These are phyloP conservation scores for Verticillium longisporum DNA, from an alignment of 2,329 filamentous ascomycete species.

Conservation along the genomic window DNA sequence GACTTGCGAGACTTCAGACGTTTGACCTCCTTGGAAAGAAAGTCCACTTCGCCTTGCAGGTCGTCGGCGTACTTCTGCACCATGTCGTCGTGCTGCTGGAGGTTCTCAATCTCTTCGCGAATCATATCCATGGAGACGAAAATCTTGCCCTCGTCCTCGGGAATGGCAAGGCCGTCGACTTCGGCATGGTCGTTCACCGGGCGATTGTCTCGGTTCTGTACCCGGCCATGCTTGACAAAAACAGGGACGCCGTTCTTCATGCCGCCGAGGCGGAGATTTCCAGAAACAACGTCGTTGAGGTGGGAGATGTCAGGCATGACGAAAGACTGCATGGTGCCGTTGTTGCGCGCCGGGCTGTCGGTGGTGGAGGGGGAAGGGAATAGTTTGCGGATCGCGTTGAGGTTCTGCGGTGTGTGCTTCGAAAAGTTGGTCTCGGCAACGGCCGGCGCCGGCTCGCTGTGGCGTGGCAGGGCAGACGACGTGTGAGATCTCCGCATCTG, in stretches of 20 bases:
- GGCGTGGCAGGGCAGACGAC: slow-evolving; percentile 10
- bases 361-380: slow-evolving; percentile 25
- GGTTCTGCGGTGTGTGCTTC: slow-evolving; percentile 9
- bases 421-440: not conserved
- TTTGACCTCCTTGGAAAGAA: slow-evolving; percentile 41
- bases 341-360: slow-evolving; percentile 24
- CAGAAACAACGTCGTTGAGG: slow-evolving; percentile 51
- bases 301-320: slow-evolving; percentile 47
- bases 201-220: slow-evolving; percentile 33
- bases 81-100: slow-evolving; percentile 50
- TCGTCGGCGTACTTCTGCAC: slow-evolving; percentile 47
- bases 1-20: slow-evolving; percentile 32
- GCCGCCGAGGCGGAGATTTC: slow-evolving; percentile 43
- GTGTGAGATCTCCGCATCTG: slow-evolving; percentile 26
- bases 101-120: slow-evolving; percentile 47
- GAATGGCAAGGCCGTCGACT: slow-evolving; percentile 42
- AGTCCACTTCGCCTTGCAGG: slow-evolving; percentile 44
- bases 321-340: slow-evolving; percentile 43
- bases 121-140: slow-evolving; percentile 58
- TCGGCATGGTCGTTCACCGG: slow-evolving; percentile 35
- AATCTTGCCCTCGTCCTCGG: slow-evolving; percentile 49
- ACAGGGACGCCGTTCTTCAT: slow-evolving; percentile 47
- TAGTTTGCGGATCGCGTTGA: slow-evolving; percentile 10
- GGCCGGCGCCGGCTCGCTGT: not conserved
- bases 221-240: slow-evolving; percentile 46